Evolutionary conservation across 1,139 yeast genomes (phyloP).

Genomic region (Saccharomyces hybrid): DNA sequence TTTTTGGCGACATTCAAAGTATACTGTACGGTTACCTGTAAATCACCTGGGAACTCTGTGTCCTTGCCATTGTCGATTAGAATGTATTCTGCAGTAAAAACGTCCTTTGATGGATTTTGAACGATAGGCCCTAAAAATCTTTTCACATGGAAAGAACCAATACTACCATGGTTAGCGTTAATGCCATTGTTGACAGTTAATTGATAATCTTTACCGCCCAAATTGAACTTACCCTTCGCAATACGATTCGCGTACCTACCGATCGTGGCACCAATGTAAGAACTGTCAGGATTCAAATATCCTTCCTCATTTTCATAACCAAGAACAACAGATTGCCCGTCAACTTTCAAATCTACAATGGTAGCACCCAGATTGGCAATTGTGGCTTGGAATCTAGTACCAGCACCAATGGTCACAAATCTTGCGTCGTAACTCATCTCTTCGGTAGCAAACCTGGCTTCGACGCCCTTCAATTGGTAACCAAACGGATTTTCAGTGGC

Average conservation of each 20-base stretch:
- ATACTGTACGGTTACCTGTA: slow-evolving; percentile 17
- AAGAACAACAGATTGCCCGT: slow-evolving; percentile 34
- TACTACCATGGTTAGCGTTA: slow-evolving; percentile 48
- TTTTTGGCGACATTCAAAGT: slow-evolving; percentile 25
- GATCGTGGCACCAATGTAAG: slow-evolving; percentile 54
- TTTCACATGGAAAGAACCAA: slow-evolving; percentile 45
- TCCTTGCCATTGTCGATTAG: slow-evolving; percentile 35
- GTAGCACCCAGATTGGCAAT: slow-evolving; percentile 49
- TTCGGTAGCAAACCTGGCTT: slow-evolving; percentile 18
- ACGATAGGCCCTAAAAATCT: slow-evolving; percentile 46
- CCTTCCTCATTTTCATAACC: slow-evolving; percentile 35
- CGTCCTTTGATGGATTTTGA: slow-evolving; percentile 29
- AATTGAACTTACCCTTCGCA: slow-evolving; percentile 38
- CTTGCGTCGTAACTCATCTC: slow-evolving; percentile 32
- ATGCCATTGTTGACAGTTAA: slow-evolving; percentile 37
- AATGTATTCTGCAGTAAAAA: slow-evolving; percentile 37
- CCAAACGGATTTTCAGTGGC: slow-evolving; percentile 64
- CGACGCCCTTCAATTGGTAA: slow-evolving; percentile 34
- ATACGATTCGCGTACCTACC: slow-evolving; percentile 63
- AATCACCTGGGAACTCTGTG: slow-evolving; percentile 23
- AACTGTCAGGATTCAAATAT: slow-evolving; percentile 37
- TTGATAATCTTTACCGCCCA: slow-evolving; percentile 38
- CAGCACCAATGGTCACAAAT: slow-evolving; percentile 37
- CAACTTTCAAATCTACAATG: slow-evolving; percentile 38
- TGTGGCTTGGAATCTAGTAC: slow-evolving; percentile 37